Percentiles rank a stretch among this genome's conserved stretches.
phyloP scores from a whole-genome alignment of 2,329 filamentous ascomycete genomes.

The Paecilomyces fulvus region DNA sequence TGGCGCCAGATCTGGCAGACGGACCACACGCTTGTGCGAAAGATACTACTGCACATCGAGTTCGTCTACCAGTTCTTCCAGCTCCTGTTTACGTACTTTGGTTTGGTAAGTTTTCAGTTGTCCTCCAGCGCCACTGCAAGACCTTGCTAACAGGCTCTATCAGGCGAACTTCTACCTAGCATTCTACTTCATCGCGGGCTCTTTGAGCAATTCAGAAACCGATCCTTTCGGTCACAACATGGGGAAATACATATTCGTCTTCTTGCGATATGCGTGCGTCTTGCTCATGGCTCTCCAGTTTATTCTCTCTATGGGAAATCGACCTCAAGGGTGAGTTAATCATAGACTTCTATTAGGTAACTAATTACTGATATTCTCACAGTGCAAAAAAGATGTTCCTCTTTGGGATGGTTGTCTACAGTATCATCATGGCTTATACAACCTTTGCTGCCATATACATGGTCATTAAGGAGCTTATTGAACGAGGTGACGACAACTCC shows the following conservation, averaged over 20 bases:
- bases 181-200: constrained; percentile 96
- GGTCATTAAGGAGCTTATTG: constrained; percentile 67
- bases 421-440: constrained; percentile 92
- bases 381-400: constrained; percentile 80
- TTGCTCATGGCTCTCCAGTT: constrained; percentile 91
- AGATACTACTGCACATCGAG: constrained; percentile 86
- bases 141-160: constrained; percentile 7
- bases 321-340: constrained; percentile 65
- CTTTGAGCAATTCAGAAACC: constrained; percentile 65
- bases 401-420: constrained; percentile 79
- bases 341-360: not conserved
- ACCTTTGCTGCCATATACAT: constrained; percentile 85
- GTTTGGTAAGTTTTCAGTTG: constrained; percentile 47
- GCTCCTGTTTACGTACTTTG: constrained; percentile 94
- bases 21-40: constrained; percentile 81
- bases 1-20: constrained; percentile 89
- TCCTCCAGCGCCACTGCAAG: not conserved
- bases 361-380: not conserved
- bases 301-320: constrained; percentile 90
- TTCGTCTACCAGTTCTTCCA: constrained; percentile 92
- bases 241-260: constrained; percentile 73
- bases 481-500: constrained; percentile 34
- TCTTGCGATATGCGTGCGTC: constrained; percentile 76
- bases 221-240: constrained; percentile 90
- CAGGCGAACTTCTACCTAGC: constrained; percentile 95